phyloP scores from a whole-genome alignment of 2,329 filamentous ascomycete genomes.

The Fusarium azukiicola region DNA sequence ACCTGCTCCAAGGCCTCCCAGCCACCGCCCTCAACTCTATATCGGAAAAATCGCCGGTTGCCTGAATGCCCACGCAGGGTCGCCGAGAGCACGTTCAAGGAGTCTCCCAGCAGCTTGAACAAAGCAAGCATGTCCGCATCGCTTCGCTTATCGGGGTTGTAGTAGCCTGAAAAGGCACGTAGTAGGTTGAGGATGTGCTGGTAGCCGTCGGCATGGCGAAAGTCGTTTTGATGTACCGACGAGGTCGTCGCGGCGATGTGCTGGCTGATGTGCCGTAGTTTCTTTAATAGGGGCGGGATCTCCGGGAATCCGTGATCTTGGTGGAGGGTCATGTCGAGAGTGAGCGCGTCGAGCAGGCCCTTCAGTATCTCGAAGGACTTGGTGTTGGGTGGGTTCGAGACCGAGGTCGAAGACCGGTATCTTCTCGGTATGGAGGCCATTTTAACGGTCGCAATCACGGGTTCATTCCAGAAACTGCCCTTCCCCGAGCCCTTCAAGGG shows the following conservation, averaged over 20 bases:
- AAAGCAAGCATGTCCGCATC: constrained; percentile 82
- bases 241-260: constrained; percentile 73
- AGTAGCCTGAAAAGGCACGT: constrained; percentile 86
- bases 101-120: constrained; percentile 85
- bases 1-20: constrained; percentile 89
- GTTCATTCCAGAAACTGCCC: constrained; percentile 54
- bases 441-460: constrained; percentile 54
- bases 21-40: constrained; percentile 87
- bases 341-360: constrained; percentile 72
- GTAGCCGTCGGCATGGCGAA: constrained; percentile 90
- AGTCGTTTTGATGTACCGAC: constrained; percentile 85
- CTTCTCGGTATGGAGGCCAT: constrained; percentile 77
- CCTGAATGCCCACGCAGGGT: constrained; percentile 89
- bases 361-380: constrained; percentile 81
- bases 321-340: constrained; percentile 58
- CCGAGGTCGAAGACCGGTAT: constrained; percentile 83
- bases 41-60: constrained; percentile 93
- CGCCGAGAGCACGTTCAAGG: constrained; percentile 87
- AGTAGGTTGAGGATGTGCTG: constrained; percentile 85
- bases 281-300: constrained; percentile 71
- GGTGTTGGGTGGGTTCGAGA: constrained; percentile 77
- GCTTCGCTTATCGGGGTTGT: constrained; percentile 82
- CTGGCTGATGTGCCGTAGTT: constrained; percentile 84
- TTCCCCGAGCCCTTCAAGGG: constrained; percentile 63
- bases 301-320: constrained; percentile 70